These are phyloP conservation scores for Thelonectria olida DNA, from an alignment of 2,329 filamentous ascomycete species.

Conservation along the genomic window DNA sequence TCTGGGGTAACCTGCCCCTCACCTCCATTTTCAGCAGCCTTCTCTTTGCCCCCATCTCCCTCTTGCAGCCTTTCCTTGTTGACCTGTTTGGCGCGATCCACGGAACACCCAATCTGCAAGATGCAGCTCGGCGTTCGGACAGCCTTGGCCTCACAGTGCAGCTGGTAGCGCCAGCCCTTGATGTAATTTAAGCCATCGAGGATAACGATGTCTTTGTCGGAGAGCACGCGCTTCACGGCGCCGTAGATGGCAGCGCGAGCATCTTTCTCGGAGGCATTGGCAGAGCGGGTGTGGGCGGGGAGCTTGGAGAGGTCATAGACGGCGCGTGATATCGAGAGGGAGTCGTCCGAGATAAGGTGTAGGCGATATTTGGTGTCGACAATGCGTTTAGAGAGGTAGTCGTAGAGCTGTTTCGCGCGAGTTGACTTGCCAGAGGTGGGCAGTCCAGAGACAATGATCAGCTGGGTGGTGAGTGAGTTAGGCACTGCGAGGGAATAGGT, in stretches of 20 bases:
- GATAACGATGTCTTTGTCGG: constrained; percentile 78
- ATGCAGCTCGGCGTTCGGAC: constrained; percentile 79
- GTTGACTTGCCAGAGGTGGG: constrained; percentile 76
- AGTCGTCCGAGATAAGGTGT: constrained; percentile 78
- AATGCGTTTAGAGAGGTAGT: constrained; percentile 70
- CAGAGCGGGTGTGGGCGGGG: constrained; percentile 70
- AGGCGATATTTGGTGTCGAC: constrained; percentile 65
- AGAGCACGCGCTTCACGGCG: constrained; percentile 80
- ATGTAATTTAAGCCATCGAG: constrained; percentile 88
- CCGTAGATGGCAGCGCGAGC: constrained; percentile 79
- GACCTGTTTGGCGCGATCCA: constrained; percentile 61
- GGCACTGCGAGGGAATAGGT: not conserved
- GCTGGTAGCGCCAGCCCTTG: constrained; percentile 88
- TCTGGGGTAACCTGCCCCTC: constrained; percentile 41
- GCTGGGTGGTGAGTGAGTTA: constrained; percentile 50
- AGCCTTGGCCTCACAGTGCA: constrained; percentile 86
- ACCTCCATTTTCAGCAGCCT: not conserved
- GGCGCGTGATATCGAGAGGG: constrained; percentile 72
- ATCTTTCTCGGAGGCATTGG: constrained; percentile 82
- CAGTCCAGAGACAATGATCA: constrained; percentile 73
- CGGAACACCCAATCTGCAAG: constrained; percentile 68
- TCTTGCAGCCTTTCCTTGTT: constrained; percentile 67
- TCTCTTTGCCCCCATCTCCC: constrained; percentile 15
- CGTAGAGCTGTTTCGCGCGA: constrained; percentile 71
- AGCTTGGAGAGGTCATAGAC: constrained; percentile 73